phyloP scores from a whole-genome alignment of 1,284 basidiomycete genomes.

The Anthracocystis walkeri region DNA sequence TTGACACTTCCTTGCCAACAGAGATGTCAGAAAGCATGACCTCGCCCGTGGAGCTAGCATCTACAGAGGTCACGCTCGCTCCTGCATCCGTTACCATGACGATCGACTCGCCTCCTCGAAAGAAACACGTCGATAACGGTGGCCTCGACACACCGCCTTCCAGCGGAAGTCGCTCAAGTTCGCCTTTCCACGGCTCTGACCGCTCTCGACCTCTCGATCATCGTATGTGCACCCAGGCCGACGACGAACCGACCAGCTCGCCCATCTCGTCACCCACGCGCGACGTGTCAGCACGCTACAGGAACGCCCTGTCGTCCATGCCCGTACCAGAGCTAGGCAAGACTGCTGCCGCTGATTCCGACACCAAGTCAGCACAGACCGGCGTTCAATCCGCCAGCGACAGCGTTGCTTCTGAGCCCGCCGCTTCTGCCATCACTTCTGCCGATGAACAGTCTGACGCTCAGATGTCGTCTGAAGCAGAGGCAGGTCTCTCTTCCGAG shows the following conservation, averaged over 20 bases:
- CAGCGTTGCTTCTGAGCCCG: constrained; percentile 4
- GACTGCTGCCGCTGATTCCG: not conserved
- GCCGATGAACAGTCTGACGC: not conserved
- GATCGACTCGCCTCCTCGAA: constrained; percentile 48
- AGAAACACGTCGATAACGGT: constrained; percentile 34
- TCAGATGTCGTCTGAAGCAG: not conserved
- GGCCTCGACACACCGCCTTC: constrained; percentile 53
- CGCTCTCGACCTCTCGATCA: constrained; percentile 18
- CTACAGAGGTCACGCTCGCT: not conserved
- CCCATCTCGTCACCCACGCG: constrained; percentile 51
- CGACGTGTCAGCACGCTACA: constrained; percentile 35
- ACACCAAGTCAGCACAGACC: not conserved
- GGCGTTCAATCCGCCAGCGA: not conserved
- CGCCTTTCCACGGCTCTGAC: constrained; percentile 39
- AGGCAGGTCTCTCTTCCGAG: not conserved
- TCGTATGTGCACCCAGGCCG: constrained; percentile 12
- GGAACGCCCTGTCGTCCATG: constrained; percentile 8
- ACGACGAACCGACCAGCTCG: constrained; percentile 51
- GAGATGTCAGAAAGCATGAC: not conserved
- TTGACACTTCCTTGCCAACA: not conserved
- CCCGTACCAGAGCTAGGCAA: constrained; percentile 21
- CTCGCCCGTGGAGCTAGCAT: not conserved
- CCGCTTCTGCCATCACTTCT: not conserved
- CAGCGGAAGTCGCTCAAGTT: constrained; percentile 44
- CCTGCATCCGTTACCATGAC: constrained; percentile 13